Evolutionary conservation across 1,284 basidiomycete species (phyloP).

Genomic region (Pyrrhoderma lamaoense): DNA sequence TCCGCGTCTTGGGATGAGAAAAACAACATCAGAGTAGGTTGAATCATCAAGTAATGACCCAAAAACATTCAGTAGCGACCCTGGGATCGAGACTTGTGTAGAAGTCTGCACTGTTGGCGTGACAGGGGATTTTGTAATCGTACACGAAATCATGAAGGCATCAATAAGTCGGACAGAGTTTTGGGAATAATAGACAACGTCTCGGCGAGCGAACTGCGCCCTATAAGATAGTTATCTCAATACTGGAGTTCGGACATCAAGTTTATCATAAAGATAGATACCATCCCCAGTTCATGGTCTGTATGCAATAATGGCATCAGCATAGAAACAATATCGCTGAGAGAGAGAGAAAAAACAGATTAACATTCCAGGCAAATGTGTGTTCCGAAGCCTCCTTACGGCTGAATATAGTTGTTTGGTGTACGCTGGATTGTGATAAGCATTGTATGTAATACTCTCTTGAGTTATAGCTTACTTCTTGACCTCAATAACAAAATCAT

Average conservation of each 20-base stretch:
- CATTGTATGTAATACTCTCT: not conserved
- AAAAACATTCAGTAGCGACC: constrained; percentile 56
- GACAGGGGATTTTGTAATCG: constrained; percentile 62
- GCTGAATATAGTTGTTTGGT: constrained; percentile 46
- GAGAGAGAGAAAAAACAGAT: constrained; percentile 21
- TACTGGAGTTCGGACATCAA: constrained; percentile 11
- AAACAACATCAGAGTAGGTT: constrained; percentile 76
- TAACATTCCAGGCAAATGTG: constrained; percentile 69
- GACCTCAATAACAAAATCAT: constrained; percentile 80
- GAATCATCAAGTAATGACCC: constrained; percentile 75
- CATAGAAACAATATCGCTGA: constrained; percentile 6
- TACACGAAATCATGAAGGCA: constrained; percentile 71
- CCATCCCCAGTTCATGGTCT: constrained; percentile 85
- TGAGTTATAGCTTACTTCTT: constrained; percentile 41
- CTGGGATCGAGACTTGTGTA: constrained; percentile 40
- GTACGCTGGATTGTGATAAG: constrained; percentile 30
- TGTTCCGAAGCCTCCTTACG: constrained; percentile 79
- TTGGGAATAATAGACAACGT: constrained; percentile 61
- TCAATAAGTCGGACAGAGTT: constrained; percentile 50
- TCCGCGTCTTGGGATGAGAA: constrained; percentile 51
- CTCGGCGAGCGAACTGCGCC: constrained; percentile 75
- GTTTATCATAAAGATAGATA: constrained; percentile 26
- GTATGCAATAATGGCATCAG: constrained; percentile 3
- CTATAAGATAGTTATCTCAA: constrained; percentile 28
- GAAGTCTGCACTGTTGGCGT: constrained; percentile 34